Evolutionary conservation across 768 basidiomycete species (phyloP), one percentile per base, ranked within the genome.

Genomic region (Tephrocybe sp.): DNA sequence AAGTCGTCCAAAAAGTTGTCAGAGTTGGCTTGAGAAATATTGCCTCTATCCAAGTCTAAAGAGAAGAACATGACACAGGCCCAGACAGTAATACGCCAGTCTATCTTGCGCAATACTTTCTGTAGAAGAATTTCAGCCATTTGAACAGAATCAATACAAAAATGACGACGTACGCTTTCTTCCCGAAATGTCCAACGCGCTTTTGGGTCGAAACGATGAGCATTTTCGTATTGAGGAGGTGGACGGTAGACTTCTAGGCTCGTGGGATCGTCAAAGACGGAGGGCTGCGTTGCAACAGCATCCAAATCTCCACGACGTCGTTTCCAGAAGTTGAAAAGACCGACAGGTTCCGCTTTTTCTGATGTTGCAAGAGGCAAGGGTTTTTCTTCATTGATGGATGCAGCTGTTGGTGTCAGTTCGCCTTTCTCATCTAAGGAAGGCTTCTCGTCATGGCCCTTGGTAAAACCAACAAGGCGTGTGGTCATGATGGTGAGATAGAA

Each of bases 111-210:
- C 27, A 84, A 66, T n/a, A 83, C 30, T 43, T 60, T 59, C 81
- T 82, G 46, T 2, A 45, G 53, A 37, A 19, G 12, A 37, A 19
- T 15, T 34, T 37, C 16, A 37, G 21, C n/a, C 31, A n/a, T 28
- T 16, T 34, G 32, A 25, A 37, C 24, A 47, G 50, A 22, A 47
- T 19, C 12, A 28, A 15, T 19, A 11, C 34, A 25, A 34, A 32
- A 38, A 31, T 16, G 31, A n/a, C 19, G 6, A 54, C 72, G 45
- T 47, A 79, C 78, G 63, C 70, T 71, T 65, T 88, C 86, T 63
- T 88, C 84, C 32, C 81, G 61, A 78, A 79, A 85, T 8, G 86
- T 86, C 86, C 86, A 88, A 7, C 85, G 76, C 16, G 84, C 84
- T 13, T 64, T 43, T 1, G 82, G 79, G 59, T 88, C 81, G 57